A percentile compares a stretch with the other conserved stretches of the same genome.
These are phyloP conservation scores for Auxenochlorella pyrenoidosa DNA, from an alignment of 139 green algal genomes.

Conservation along the genomic window DNA sequence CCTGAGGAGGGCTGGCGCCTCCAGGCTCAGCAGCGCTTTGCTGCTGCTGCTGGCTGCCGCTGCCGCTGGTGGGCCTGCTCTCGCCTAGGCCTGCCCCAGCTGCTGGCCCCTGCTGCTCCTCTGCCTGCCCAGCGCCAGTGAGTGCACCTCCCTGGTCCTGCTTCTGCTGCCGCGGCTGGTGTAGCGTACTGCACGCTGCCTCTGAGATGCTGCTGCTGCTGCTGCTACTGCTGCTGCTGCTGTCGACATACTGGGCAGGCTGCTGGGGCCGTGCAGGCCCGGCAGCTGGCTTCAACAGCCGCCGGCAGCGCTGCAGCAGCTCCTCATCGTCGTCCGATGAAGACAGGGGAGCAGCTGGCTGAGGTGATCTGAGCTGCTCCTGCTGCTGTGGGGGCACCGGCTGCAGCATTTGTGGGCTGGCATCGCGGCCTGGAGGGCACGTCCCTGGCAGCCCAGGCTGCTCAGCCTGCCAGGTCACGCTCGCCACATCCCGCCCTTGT, in stretches of 20 bases:
- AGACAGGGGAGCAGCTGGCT: not conserved
- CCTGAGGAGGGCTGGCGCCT: not conserved
- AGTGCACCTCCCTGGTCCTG: too few species aligned
- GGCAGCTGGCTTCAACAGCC: not conserved
- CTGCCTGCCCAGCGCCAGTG: too few species aligned
- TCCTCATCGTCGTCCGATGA: slow-evolving; percentile 21
- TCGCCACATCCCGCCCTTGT: not conserved
- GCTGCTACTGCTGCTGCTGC: not conserved
- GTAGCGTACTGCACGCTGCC: not conserved
- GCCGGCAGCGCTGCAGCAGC: slow-evolving; percentile 18
- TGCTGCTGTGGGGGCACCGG: not conserved
- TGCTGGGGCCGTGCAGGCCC: not conserved
- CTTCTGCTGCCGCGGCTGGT: not conserved
- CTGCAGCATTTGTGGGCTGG: not conserved
- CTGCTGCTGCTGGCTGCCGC: not conserved
- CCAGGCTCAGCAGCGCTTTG: not conserved
- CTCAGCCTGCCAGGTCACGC: not conserved
- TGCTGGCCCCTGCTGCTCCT: too few species aligned
- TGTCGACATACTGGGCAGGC: not conserved
- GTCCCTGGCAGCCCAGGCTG: not conserved
- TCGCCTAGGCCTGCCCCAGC: not conserved
- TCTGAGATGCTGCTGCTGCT: not conserved
- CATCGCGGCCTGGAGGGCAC: not conserved
- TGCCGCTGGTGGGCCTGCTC: not conserved
- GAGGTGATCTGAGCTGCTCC: not conserved